Percentiles rank a stretch among this genome's conserved stretches.
Evolutionary conservation across 371 early-diverging fungal genomes (phyloP).

Genomic region (Mortierella sp.): DNA sequence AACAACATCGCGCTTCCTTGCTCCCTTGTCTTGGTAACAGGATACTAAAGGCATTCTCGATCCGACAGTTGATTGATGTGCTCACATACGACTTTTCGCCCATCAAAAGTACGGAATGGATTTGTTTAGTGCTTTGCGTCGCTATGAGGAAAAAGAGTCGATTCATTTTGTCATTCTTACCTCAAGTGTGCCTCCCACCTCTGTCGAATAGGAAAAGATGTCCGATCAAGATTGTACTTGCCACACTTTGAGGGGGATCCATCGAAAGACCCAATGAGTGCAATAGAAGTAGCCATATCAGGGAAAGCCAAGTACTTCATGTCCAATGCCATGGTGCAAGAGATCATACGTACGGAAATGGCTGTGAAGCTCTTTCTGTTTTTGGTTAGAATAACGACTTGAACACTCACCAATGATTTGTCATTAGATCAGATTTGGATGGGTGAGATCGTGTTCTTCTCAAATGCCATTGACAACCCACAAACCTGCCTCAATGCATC

Average conservation of each 20-base stretch:
- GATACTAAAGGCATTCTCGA: conserved; percentile 46
- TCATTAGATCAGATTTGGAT: conserved; percentile 52
- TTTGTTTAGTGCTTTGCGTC: not conserved
- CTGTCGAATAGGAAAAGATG: conserved; percentile 28
- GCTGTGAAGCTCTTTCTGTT: too few relatives aligned
- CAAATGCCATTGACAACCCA: conserved; percentile 52
- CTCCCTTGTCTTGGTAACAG: conserved; percentile 7
- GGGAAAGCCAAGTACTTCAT: conserved; percentile 54
- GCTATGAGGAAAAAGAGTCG: too few relatives aligned
- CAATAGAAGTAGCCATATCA: conserved; percentile 53
- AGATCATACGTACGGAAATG: conserved; percentile 49
- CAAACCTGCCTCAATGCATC: conserved; percentile 44
- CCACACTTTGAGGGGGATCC: conserved; percentile 49
- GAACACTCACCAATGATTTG: too few relatives aligned
- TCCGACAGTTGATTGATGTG: conserved; percentile 51
- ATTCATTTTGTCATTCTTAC: not conserved
- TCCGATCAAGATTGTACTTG: conserved; percentile 38
- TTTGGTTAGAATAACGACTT: too few relatives aligned
- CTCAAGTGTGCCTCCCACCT: not conserved
- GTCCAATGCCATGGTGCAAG: conserved; percentile 51
- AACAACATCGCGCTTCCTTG: not conserved
- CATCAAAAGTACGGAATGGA: conserved; percentile 22
- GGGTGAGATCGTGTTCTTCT: conserved; percentile 54
- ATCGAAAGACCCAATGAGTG: conserved; percentile 51
- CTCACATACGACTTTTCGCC: conserved; percentile 55